Conservation (phyloP, 2,329 filamentous ascomycete species). For the Westerdykella ornata region DNA sequence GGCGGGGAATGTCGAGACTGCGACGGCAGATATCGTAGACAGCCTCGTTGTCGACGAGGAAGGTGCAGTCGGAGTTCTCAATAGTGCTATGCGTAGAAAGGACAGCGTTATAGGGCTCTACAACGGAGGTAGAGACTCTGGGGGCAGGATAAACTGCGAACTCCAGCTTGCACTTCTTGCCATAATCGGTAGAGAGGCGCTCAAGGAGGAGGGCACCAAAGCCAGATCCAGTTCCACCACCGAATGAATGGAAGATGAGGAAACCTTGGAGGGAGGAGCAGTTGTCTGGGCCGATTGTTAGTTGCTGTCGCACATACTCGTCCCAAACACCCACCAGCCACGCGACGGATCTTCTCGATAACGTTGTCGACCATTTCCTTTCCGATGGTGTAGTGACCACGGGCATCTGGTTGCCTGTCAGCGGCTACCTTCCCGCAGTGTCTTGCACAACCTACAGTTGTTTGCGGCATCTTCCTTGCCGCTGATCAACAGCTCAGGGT, state of each 20-base stretch:
- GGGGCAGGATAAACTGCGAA: conserved; percentile 67
- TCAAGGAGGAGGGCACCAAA: conserved; percentile 67
- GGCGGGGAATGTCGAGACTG: conserved; percentile 63
- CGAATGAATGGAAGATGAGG: conserved; percentile 69
- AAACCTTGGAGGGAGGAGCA: conserved; percentile 67
- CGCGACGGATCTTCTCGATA: conserved; percentile 63
- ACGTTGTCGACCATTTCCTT: conserved; percentile 69
- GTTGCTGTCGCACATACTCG: not conserved
- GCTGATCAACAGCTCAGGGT: conserved; percentile 64
- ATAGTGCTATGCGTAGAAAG: conserved; percentile 69
- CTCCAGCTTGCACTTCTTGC: conserved; percentile 72
- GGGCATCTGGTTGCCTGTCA: conserved; percentile 48
- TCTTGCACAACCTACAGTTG: conserved; percentile 51
- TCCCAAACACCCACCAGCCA: conserved; percentile 50
- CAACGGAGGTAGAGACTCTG: conserved; percentile 62
- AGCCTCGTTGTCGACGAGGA: conserved; percentile 68
- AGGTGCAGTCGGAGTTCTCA: conserved; percentile 73
- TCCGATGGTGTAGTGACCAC: conserved; percentile 69
- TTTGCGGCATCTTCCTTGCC: conserved; percentile 73
- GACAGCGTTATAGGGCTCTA: conserved; percentile 69
- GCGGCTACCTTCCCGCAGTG: conserved; percentile 1
- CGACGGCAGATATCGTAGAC: conserved; percentile 70
- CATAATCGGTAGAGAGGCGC: conserved; percentile 65
- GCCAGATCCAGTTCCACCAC: conserved; percentile 65
- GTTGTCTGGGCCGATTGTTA: conserved; percentile 49